Percentiles rank a stretch among this genome's conserved stretches.
These are phyloP conservation scores for Prinsepia uniflora DNA, from an alignment of 306 rosid genomes.

Conservation along the genomic window DNA sequence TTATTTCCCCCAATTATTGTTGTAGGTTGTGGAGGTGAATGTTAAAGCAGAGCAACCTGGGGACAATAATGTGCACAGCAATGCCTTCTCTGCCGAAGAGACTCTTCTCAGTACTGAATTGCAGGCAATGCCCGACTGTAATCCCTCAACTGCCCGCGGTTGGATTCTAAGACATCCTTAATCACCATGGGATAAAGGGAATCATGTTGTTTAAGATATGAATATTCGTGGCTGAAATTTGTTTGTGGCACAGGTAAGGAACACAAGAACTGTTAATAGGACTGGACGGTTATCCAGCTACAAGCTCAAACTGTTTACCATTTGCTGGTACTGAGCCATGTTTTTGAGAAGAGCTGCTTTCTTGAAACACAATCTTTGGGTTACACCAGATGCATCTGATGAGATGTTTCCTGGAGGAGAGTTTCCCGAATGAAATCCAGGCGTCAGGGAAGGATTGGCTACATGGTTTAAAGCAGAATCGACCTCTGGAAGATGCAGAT, in stretches of 20 bases:
- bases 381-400: slow-evolving; percentile 49
- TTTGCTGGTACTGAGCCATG: slow-evolving; percentile 75
- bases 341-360: slow-evolving; percentile 77
- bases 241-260: slow-evolving; percentile 50
- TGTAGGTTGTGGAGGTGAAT: slow-evolving; percentile 76
- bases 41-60: slow-evolving; percentile 73
- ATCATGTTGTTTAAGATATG: not conserved
- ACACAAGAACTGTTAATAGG: slow-evolving; percentile 61
- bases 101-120: slow-evolving; percentile 56
- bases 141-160: slow-evolving; percentile 66
- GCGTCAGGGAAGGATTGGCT: slow-evolving; percentile 65
- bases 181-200: not conserved
- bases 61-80: slow-evolving; percentile 62
- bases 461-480: slow-evolving; percentile 67
- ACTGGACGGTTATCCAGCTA: slow-evolving; percentile 73
- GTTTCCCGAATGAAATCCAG: slow-evolving; percentile 76
- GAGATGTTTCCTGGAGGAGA: slow-evolving; percentile 83
- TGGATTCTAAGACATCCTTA: slow-evolving; percentile 63
- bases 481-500: slow-evolving; percentile 65
- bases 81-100: slow-evolving; percentile 77
- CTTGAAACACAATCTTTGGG: slow-evolving; percentile 87
- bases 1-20: not conserved
- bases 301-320: slow-evolving; percentile 65
- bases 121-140: slow-evolving; percentile 70
- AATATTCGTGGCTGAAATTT: not conserved